These are phyloP conservation scores for Ammopiptanthus mongolicus DNA, from an alignment of 306 rosid species.

Conservation along the genomic window DNA sequence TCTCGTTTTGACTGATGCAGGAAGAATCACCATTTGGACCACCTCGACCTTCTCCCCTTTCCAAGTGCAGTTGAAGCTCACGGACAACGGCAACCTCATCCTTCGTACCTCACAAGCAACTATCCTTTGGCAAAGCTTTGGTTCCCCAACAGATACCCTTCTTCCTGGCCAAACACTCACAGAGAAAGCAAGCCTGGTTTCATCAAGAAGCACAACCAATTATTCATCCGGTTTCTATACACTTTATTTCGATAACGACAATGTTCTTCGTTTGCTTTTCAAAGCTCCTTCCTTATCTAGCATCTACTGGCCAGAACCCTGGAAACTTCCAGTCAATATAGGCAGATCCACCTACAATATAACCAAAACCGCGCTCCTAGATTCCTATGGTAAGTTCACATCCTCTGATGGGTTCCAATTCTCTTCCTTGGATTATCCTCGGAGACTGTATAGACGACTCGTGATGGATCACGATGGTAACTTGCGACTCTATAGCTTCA, in stretches of 20 bases:
- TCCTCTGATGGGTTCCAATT: conserved; percentile 28
- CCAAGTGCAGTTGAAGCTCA: conserved; percentile 15
- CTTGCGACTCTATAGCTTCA: conserved; percentile 35
- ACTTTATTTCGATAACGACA: conserved; percentile 38
- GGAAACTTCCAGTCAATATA: not conserved
- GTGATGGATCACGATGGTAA: conserved; percentile 36
- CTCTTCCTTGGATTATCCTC: not conserved
- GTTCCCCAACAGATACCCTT: conserved; percentile 49
- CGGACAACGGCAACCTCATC: conserved; percentile 43
- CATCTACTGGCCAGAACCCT: conserved; percentile 36
- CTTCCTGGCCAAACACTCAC: conserved; percentile 40
- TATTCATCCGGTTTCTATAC: conserved; percentile 41
- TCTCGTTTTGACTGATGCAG: conserved; percentile 42
- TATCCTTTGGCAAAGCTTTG: conserved; percentile 53
- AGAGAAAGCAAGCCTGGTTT: conserved; percentile 10
- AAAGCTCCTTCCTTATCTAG: conserved; percentile 15
- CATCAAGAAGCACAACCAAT: conserved; percentile 24
- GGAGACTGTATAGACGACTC: not conserved
- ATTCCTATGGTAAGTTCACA: conserved; percentile 16
- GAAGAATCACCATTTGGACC: conserved; percentile 31
- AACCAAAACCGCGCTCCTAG: conserved; percentile 15
- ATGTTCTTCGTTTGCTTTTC: conserved; percentile 29
- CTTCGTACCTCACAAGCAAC: not conserved
- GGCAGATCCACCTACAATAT: conserved; percentile 33
- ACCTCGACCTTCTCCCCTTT: conserved; percentile 14